Evolutionary conservation across 192 early-diverging fungal species (phyloP).

Genomic region (Dissophora globulifera): DNA sequence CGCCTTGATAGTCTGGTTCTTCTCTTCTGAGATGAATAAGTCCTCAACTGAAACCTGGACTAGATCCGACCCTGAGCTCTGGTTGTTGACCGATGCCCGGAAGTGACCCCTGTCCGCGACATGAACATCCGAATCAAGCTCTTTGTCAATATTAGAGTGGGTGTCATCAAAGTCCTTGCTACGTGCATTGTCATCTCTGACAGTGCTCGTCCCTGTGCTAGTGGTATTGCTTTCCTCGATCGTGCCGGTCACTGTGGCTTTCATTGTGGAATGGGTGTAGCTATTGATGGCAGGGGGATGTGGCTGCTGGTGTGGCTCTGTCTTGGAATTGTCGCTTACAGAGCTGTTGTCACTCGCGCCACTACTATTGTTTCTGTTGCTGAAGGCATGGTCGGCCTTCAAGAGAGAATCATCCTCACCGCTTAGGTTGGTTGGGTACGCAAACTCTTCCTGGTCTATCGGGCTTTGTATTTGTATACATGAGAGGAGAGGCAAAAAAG

Average conservation of each 20-base stretch:
- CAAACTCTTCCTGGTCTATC: constrained; percentile 39
- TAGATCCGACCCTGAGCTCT: constrained; percentile 42
- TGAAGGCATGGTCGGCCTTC: no score
- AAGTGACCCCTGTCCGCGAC: constrained; percentile 9
- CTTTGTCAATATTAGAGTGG: no score
- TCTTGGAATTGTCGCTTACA: neutral
- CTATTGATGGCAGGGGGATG: no score
- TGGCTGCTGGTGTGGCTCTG: neutral
- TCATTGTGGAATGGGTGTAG: no score
- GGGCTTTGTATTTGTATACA: constrained; percentile 10
- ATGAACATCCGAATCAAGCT: no score
- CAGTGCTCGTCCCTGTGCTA: no score
- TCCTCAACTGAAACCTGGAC: constrained; percentile 50
- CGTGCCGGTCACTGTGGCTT: no score
- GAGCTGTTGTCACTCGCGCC: neutral
- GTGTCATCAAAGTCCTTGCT: no score
- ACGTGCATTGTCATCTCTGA: no score
- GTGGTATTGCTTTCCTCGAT: no score
- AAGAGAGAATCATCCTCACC: no score
- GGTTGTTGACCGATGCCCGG: constrained; percentile 14
- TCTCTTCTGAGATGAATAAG: constrained; percentile 37
- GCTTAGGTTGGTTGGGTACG: constrained; percentile 36
- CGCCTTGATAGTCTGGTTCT: constrained; percentile 31
- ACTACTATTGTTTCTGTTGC: neutral
- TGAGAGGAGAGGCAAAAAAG: neutral